Evolutionary conservation across 2,329 filamentous ascomycete genomes (phyloP).

Genomic region (Penicillium polonicum): DNA sequence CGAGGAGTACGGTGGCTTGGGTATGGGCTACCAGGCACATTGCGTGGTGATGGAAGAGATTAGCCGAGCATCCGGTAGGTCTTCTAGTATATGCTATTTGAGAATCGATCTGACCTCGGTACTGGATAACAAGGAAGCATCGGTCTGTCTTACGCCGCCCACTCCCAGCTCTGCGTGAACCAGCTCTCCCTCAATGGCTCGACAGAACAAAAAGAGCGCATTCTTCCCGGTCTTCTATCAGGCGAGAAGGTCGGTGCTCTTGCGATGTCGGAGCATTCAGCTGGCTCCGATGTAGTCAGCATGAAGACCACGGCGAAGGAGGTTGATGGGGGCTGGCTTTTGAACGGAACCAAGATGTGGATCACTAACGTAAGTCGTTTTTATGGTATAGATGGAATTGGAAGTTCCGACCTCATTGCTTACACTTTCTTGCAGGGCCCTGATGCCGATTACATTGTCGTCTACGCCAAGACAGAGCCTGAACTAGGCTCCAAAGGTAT

Average conservation of each 20-base stretch:
- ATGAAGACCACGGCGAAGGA: constrained; percentile 85
- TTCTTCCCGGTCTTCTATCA: constrained; percentile 75
- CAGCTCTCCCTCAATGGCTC: constrained; percentile 89
- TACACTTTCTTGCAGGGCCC: constrained; percentile 55
- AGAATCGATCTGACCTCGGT: background rate
- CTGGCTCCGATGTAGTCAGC: constrained; percentile 89
- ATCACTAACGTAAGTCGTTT: constrained; percentile 76
- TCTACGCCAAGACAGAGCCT: constrained; percentile 95
- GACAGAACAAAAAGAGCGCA: constrained; percentile 72
- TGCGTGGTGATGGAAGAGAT: constrained; percentile 95
- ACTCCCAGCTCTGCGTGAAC: constrained; percentile 95
- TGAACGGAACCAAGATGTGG: constrained; percentile 98
- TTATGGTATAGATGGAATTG: background rate
- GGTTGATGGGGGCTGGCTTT: constrained; percentile 78
- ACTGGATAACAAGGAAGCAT: constrained; percentile 36
- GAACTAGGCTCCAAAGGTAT: constrained; percentile 82
- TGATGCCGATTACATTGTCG: constrained; percentile 86
- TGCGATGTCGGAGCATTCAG: constrained; percentile 91
- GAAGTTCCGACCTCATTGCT: background rate
- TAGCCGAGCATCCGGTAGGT: constrained; percentile 71
- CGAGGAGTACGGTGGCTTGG: constrained; percentile 84
- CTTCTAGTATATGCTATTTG: constrained; percentile 13
- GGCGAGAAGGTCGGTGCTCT: constrained; percentile 81
- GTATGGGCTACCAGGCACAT: constrained; percentile 94
- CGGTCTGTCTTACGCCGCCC: constrained; percentile 88